Base-by-base conservation (phyloP, 2,329 filamentous ascomycete genomes). In the Fusarium sp. region DNA sequence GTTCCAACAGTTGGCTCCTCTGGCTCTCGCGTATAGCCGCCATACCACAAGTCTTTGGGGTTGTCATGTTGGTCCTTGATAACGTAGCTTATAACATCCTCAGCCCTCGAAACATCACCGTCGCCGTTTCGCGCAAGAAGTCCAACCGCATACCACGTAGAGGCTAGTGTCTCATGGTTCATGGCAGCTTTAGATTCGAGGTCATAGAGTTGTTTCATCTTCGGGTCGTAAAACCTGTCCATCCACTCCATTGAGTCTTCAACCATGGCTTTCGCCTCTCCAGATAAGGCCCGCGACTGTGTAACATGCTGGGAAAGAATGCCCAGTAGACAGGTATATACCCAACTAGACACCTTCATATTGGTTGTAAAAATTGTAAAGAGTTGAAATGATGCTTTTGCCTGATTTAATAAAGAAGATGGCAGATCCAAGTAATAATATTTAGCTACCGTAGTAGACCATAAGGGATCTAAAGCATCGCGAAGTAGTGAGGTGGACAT, bases 181-280 rank as follows among this genome's bases (percentile, higher is more conserved):
- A 66, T 55, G 6, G 63, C 63, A 2, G 55, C 56, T 1, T 56
- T 55, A 0, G 62, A 54, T 11, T 66, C 21, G 3, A 66, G 62
- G 27, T 66, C 62, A 21, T 66, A 61, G 6, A 66, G 32, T 8
- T 66, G 62, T 41, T 48, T 21, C 11, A 66, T 45, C 18, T 60
- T 61, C 0, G 84, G 72, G 18, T 67, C 63, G 21, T 66, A 66
- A 30, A 55, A 66, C 7, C 8, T 66, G 32, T 66, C 62, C 66
- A 69, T 65, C 66, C 60, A 69, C 21, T 47, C 53, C 48, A 55
- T 69, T 1, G 66, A 67, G 55, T 69, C 49, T 43, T 65, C 60
- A 4, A 65, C 59, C 62, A 65, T 65, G 0, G 60, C 60, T 59
- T 64, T 65, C 1, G 62, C 62, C 41, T 65, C 62, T 53, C 62